Evolutionary conservation across 305 asterid genomes (phyloP), one percentile per base, ranked within the genome.

Genomic region (Solanum chacoense): DNA sequence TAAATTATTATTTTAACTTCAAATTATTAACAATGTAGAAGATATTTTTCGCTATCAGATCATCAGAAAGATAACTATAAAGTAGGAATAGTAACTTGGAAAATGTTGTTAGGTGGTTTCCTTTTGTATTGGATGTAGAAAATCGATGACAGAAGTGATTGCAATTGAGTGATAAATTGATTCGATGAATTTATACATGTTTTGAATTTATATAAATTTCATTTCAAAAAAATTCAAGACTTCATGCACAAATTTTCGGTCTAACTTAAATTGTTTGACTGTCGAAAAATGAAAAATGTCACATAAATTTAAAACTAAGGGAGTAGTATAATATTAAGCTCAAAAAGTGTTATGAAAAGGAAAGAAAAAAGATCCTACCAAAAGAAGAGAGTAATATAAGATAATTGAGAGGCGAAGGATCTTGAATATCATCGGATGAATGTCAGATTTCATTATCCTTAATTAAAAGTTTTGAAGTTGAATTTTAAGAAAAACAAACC

Each of bases 141-240:
- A 59, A 59, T 20, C 26, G 28, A 59, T 22, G 6, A 22, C 6
- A 59, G 0, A 7, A 22, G 6, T 59, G 11, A 59, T 59, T 59
- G 71, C 26, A 22, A 59, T 59, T 22, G 71, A 59, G 6, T 59
- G 71, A 22, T 59, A 59, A 59, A 59, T 22, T 59, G 3, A 59
- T 59, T 59, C 6, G 71, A 59, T 22, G 11, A 20, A 20, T 16
- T 55, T 55, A 55, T 6, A 3, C 4, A 0, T 55, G 67, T 18
- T 55, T 55, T 0, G 4, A 55, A 3, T 55, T 55, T 55, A 55
- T 7, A 55, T 18, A 1, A 55, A 55, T 55, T 55, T 55, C 1
- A 55, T 55, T 55, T 55, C 0, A 2, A 18, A 55, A 55, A 55
- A 18, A 6, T 1, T 18, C 0, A 55, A 55, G 8, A 16, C 0